phyloP scores from a whole-genome alignment of 176 grass and related monocot species.

The Echinochloa phyllopogon region DNA sequence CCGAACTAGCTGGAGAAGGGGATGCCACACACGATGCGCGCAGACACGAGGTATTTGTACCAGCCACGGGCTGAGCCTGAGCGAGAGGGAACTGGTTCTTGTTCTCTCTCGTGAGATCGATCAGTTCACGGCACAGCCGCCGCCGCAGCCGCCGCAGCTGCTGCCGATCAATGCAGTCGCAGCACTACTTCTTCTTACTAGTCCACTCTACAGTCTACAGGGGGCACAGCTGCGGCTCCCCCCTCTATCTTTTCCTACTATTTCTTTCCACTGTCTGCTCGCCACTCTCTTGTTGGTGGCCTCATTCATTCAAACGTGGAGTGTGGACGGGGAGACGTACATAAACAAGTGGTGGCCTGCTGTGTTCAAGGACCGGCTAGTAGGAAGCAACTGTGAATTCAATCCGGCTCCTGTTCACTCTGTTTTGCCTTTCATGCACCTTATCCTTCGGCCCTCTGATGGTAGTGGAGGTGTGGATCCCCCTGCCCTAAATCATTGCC shows the following conservation, averaged over 20 bases:
- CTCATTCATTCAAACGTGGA: constrained; percentile 4
- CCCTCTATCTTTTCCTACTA: neutral
- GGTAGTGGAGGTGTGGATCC: constrained; percentile 32
- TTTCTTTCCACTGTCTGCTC: neutral
- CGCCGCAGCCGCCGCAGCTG: neutral
- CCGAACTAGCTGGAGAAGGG: neutral
- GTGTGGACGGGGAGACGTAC: neutral
- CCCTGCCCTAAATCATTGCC: constrained; percentile 43
- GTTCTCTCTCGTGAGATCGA: constrained; percentile 26
- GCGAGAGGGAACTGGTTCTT: constrained; percentile 21
- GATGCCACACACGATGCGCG: constrained; percentile 23
- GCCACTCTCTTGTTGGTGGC: neutral
- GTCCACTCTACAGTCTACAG: neutral
- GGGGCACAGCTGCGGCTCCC: neutral
- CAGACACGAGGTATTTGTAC: constrained; percentile 35
- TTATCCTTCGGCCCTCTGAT: constrained; percentile 21
- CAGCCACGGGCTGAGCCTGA: neutral
- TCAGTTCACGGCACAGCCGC: neutral
- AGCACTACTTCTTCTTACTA: neutral
- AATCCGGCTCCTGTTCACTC: neutral
- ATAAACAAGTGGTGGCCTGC: neutral
- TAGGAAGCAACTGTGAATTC: neutral
- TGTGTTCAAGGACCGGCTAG: neutral
- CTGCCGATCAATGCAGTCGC: constrained; percentile 5
- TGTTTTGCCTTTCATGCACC: neutral